Percentiles rank a stretch among this genome's conserved stretches.
phyloP scores from a whole-genome alignment of 129 eudicot genomes.

The Ambrosia trifida region DNA sequence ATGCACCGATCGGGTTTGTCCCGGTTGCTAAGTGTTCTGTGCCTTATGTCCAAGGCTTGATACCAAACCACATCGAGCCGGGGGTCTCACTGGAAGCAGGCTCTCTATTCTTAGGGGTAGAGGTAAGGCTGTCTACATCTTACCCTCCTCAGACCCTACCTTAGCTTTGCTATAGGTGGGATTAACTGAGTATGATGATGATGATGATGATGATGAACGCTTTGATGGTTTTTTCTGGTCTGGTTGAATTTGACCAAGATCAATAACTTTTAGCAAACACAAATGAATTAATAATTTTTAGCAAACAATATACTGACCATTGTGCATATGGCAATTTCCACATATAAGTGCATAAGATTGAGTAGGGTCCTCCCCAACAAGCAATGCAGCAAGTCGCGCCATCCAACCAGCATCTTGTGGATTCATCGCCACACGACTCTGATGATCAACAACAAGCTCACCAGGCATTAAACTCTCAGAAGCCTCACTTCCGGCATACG shows the following conservation, averaged over 20 bases:
- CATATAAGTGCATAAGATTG: constrained; percentile 92
- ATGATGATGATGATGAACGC: no score
- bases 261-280: not conserved
- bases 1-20: no score
- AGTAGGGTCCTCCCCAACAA: constrained; percentile 97
- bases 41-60: no score
- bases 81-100: no score
- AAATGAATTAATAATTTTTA: no score
- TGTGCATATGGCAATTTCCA: constrained; percentile 94
- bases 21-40: no score
- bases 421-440: constrained; percentile 40
- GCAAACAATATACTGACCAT: constrained; percentile 50
- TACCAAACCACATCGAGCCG: no score
- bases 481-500: constrained; percentile 44
- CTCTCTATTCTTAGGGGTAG: no score
- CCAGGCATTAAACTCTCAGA: constrained; percentile 46
- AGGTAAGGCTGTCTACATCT: no score
- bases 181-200: no score
- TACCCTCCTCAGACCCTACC: no score
- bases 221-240: not conserved
- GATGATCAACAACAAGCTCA: constrained; percentile 70
- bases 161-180: no score
- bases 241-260: not conserved
- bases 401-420: constrained; percentile 85
- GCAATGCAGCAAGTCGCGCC: constrained; percentile 88